Evolutionary conservation across 2,329 filamentous ascomycete genomes (phyloP), one percentile per base, ranked within the genome.

Genomic region (Diaporthe eres): DNA sequence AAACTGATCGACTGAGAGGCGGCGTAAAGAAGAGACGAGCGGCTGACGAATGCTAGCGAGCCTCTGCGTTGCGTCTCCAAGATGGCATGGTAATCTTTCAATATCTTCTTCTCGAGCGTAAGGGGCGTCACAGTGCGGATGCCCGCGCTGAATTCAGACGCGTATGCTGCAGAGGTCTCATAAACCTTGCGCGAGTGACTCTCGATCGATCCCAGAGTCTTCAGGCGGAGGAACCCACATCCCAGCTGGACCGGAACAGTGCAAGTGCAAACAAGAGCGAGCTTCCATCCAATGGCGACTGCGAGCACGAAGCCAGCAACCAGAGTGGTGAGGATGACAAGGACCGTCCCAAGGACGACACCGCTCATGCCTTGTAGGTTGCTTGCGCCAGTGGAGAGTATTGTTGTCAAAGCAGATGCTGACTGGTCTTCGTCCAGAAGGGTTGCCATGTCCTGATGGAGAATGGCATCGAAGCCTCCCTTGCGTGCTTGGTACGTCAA

Each of bases 51-150:
- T 13, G 89, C 88, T 51, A 98, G 83, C 77, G 94, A 94, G 63
- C 88, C 87, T 72, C 88, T 90, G 70, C 92, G 92, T 82, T 98
- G 95, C 1, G 80, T 81, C 1, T 88, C 92, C 42, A 97, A 90
- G 68, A 91, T 91, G 2, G 84, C 82, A 76, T 90, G 92, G 86
- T 97, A 99, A 71, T 92, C 88, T 2, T 85, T 80, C 80, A 95
- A 89, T 3, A 98, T 95, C 81, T 98, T 95, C 0, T 90, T 85
- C 85, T 99, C 97, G 17, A 96, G 91, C 0, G 96, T 98, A 61
- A 99, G 89, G 12, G 95, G 94, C 6, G 96, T 96, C 12, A 98
- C 96, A 2, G 97, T 98, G 71, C 96, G 94, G 79, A 98, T 98
- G 10, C 95, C 94, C 3, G 95, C 95, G 42, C 97, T 97, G 61